Evolutionary conservation across 1,139 yeast genomes (phyloP), one percentile per base, ranked within the genome.

Genomic region (Suhomyces chickasaworum): DNA sequence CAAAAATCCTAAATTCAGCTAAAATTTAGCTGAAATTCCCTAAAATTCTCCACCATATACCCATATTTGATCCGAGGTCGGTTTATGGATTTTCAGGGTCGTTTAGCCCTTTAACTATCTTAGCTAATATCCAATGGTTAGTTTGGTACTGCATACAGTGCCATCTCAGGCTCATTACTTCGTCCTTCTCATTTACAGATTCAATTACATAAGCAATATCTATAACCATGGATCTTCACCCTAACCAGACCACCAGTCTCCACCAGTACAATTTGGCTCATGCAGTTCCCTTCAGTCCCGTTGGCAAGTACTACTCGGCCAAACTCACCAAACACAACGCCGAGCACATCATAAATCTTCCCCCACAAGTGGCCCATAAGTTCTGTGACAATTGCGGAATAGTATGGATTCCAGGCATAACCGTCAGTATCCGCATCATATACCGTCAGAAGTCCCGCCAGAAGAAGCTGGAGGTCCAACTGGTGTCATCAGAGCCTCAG

Each of bases 361-460:
- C 78, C 0, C 57, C 57, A 4, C 37, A 43, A 16, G 37, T 55
- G 45, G 47, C 53, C 6, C 60, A 56, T 50, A 75, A 70, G 52
- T 72, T 71, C 53, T 82, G 87, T 53, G 56, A 61, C 1, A 54
- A 57, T 13, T 81, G 87, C 59, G 78, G 79, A 2, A 54, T 63
- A 4, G 55, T 77, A 3, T 64, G 67, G 41, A 63, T 81, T 1
- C 78, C 84, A 0, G 81, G 81, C 0, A 47, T 74, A 18, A 80
- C 75, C 21, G 59, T 72, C 21, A 47, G 60, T 8, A 59, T 64
- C 59, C 54, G 67, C 22, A 55, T 68, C 2, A 45, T 56, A 29
- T 57, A 58, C 55, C 33, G 46, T 7, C 33, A 21, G 42, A 56
- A 46, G 54, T 5, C 37, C 50, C 39, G 45, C 43, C 29, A 46